Conservation (phyloP, 805 yeast genomes). For the Starmera quercuum region DNA sequence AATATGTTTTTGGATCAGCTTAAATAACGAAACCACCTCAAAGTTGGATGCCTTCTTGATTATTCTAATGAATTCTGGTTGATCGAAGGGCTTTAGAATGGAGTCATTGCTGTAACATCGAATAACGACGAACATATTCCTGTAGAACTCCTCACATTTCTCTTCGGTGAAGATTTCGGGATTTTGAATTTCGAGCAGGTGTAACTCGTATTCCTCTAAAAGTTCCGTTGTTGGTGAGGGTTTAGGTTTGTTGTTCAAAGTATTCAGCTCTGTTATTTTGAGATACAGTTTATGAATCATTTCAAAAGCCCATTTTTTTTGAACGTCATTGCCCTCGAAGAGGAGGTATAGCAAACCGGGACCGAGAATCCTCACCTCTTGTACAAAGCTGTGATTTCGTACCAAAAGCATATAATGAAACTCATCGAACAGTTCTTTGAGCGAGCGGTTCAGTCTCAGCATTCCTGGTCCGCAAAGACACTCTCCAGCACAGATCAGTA, state of each 20-base stretch:
- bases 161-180: slow-evolving; percentile 37
- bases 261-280: slow-evolving; percentile 2
- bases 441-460: slow-evolving; percentile 28
- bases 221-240: slow-evolving; percentile 28
- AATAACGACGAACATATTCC: slow-evolving; percentile 28
- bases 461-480: slow-evolving; percentile 47
- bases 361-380: slow-evolving; percentile 15
- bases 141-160: slow-evolving; percentile 41
- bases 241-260: slow-evolving; percentile 7
- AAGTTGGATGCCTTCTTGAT: slow-evolving; percentile 15
- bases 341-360: slow-evolving; percentile 50
- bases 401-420: slow-evolving; percentile 24
- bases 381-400: slow-evolving; percentile 21
- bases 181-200: slow-evolving; percentile 46
- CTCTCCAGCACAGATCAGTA: slow-evolving; percentile 30
- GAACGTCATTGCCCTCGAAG: slow-evolving; percentile 43
- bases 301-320: slow-evolving; percentile 41
- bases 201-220: slow-evolving; percentile 47
- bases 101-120: slow-evolving; percentile 26
- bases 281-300: slow-evolving; percentile 12
- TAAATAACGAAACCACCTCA: slow-evolving; percentile 28
- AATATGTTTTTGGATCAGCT: slow-evolving; percentile 42
- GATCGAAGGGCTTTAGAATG: slow-evolving; percentile 20
- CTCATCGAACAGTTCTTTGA: slow-evolving; percentile 30
- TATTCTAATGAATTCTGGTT: slow-evolving; percentile 18